Percentiles rank a stretch among this genome's conserved stretches.
Conservation (phyloP, 2,329 filamentous ascomycete genomes). For the Aspergillus floridensis region DNA sequence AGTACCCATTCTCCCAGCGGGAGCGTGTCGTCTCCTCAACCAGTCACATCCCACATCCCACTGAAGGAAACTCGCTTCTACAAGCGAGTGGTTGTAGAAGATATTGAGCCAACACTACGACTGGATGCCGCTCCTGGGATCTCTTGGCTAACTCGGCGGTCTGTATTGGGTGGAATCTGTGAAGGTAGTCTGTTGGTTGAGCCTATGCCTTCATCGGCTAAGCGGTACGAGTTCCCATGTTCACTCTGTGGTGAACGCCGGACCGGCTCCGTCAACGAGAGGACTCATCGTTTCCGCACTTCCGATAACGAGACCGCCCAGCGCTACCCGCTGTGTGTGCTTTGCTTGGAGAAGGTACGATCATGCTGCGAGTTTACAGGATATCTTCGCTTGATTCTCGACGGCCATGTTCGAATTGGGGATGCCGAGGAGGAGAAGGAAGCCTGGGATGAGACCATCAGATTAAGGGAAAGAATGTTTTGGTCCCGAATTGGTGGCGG, state of each 20-base stretch:
- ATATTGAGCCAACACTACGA: constrained; percentile 90
- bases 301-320: constrained; percentile 84
- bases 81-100: constrained; percentile 82
- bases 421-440: constrained; percentile 79
- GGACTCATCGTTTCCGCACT: constrained; percentile 84
- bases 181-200: constrained; percentile 88
- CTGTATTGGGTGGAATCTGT: constrained; percentile 76
- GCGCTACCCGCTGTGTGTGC: constrained; percentile 83
- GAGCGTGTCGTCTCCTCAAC: constrained; percentile 41
- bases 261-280: constrained; percentile 66
- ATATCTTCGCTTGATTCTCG: constrained; percentile 85
- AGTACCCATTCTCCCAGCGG: constrained; percentile 54
- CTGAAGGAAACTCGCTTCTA: constrained; percentile 93
- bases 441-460: constrained; percentile 93
- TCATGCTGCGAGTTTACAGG: constrained; percentile 90
- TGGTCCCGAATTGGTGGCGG: constrained; percentile 92
- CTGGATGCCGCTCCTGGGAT: constrained; percentile 86
- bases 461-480: constrained; percentile 91
- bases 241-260: constrained; percentile 84
- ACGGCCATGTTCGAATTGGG: constrained; percentile 85
- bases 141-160: constrained; percentile 87
- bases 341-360: constrained; percentile 79
- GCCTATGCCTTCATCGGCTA: constrained; percentile 64
- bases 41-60: constrained; percentile 47
- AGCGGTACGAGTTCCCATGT: constrained; percentile 63